These are phyloP conservation scores for Stentor roeselii DNA, from an alignment of 73 alveolate species.

Conservation along the genomic window DNA sequence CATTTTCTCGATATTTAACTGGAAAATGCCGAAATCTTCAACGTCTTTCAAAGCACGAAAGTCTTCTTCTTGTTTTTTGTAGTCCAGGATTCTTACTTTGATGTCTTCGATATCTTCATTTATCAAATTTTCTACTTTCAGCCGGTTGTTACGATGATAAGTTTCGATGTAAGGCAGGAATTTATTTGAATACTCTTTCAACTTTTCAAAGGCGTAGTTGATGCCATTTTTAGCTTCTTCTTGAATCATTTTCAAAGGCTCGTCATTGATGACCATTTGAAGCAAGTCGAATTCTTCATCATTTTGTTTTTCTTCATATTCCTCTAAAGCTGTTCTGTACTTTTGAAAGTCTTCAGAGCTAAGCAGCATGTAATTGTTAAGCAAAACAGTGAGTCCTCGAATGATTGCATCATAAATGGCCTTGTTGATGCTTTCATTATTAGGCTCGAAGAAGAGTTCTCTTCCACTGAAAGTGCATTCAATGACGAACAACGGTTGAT, in stretches of 20 bases:
- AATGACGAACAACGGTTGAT: constrained; percentile 51
- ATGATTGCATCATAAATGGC: constrained; percentile 47
- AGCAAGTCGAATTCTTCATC: constrained; percentile 67
- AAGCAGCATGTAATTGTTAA: constrained; percentile 52
- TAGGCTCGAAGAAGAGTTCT: constrained; percentile 47
- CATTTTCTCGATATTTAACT: constrained; percentile 55
- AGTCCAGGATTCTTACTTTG: constrained; percentile 45
- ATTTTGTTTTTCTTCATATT: constrained; percentile 46
- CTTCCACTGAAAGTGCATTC: constrained; percentile 28
- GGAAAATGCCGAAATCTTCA: constrained; percentile 55
- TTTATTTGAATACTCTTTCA: constrained; percentile 41
- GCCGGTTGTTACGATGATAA: constrained; percentile 52
- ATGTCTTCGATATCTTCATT: constrained; percentile 63
- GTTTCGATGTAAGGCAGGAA: constrained; percentile 52
- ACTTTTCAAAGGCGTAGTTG: constrained; percentile 53
- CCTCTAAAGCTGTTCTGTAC: constrained; percentile 46
- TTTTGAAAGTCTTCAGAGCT: constrained; percentile 57
- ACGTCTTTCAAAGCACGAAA: constrained; percentile 53
- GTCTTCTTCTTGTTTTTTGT: constrained; percentile 46
- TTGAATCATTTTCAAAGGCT: constrained; percentile 44
- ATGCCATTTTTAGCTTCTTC: constrained; percentile 49
- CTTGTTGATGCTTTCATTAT: constrained; percentile 37
- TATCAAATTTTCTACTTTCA: constrained; percentile 47
- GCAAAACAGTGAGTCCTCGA: constrained; percentile 52
- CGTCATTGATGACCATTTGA: constrained; percentile 55